Base-by-base conservation (phyloP, 2,329 filamentous ascomycete species). In the Verticillium albo-atrum region DNA sequence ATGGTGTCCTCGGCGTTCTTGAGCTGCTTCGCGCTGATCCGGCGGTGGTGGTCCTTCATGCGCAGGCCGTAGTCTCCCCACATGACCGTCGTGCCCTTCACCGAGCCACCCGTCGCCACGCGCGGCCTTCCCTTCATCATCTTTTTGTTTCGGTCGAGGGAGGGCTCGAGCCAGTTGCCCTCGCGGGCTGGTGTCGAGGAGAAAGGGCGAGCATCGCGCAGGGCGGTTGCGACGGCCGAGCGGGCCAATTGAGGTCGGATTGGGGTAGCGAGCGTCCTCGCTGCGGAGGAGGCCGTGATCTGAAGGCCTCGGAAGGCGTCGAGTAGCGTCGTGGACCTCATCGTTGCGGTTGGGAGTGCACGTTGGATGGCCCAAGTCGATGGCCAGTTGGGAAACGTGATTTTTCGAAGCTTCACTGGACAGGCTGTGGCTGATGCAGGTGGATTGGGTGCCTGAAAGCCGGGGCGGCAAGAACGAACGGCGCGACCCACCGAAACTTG, bases 41-140 rank as follows among this genome's bases (percentile, higher is more conserved):
- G 87, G 60, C 95, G 90, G 77, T 97, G 90, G 74, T 97, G 91
- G 76, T 99, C 95, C 64, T 83, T 87, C 88, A 99, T 95, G 60
- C 95, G 90, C 66, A 99, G 79, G 9, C 95, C 95, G 72, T 93
- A 99, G 74, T 98, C 93, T 58, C 95, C 95, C 92, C 92, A 98
- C 60, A 96, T 87, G 23, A 99, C 90, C 0, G 94, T 98, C 35
- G 95, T 99, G 67, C 95, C 95, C 73, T 96, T 92, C 35, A 84
- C 88, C 58, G 91, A 96, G 62, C 95, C 95, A 63, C 95, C 95
- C 0, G 93, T 99, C 26, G 91, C 85, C 55, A 98, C 92, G 68
- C 92, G 87, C 55, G 91, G 89, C 2, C 92, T 86, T 42, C 94
- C 95, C 78, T 97, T 97, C 66, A 92, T 93, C 81, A 96, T 96